Evolutionary conservation across 75 land plant genomes (phyloP).

Genomic region (Azolla pinnata): DNA sequence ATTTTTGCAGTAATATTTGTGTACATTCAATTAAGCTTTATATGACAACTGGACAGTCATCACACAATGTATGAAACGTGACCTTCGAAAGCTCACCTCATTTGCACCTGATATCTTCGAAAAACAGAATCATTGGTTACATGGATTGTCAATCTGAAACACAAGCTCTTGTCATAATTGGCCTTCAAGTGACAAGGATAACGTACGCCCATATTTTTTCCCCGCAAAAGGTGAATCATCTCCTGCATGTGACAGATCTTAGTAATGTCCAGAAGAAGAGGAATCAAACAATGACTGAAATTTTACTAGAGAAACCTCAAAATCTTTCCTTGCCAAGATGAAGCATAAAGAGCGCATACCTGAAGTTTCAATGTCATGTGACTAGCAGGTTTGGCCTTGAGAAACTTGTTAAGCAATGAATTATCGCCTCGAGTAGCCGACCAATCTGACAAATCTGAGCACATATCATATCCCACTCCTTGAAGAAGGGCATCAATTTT

Average conservation of each 20-base stretch:
- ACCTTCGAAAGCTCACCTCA: too few species aligned
- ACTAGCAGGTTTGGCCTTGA: slow-evolving; percentile 71
- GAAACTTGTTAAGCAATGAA: slow-evolving; percentile 56
- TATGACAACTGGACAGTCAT: too few species aligned
- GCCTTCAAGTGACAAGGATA: not conserved
- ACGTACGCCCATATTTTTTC: slow-evolving; percentile 5
- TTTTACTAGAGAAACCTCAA: too few species aligned
- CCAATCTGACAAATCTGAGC: slow-evolving; percentile 73
- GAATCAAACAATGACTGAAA: too few species aligned
- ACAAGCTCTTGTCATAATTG: slow-evolving; percentile 15
- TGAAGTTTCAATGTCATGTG: slow-evolving; percentile 70
- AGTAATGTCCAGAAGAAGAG: too few species aligned
- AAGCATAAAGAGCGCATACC: too few species aligned
- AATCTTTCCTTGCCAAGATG: too few species aligned
- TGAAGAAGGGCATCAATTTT: slow-evolving; percentile 84
- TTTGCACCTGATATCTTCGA: slow-evolving; percentile 83
- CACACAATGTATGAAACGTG: too few species aligned
- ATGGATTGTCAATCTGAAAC: slow-evolving; percentile 83
- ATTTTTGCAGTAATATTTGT: too few species aligned
- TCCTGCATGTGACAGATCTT: slow-evolving; percentile 59
- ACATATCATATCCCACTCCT: slow-evolving; percentile 61
- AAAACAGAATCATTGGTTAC: slow-evolving; percentile 79
- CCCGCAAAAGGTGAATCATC: slow-evolving; percentile 26
- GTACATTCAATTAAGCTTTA: too few species aligned
- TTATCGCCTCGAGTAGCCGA: slow-evolving; percentile 33